These are phyloP conservation scores for Phaeosphaeria sp. DNA, from an alignment of 2,329 filamentous ascomycete species.

Conservation along the genomic window DNA sequence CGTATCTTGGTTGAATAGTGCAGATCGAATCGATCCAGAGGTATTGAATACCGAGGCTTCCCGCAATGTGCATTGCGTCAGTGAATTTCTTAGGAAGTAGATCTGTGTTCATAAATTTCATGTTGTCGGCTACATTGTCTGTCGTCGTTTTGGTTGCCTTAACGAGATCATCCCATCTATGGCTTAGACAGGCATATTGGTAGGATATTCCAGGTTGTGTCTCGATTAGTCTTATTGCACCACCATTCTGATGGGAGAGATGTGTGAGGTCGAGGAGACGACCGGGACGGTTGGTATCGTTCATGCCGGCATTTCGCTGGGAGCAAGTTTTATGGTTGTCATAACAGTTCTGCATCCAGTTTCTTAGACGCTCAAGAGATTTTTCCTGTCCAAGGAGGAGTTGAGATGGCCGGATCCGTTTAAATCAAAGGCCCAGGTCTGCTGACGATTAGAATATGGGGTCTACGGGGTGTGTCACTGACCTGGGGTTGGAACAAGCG, in stretches of 20 bases:
- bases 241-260: neutral
- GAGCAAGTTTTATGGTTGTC: neutral
- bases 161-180: neutral
- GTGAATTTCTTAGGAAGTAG: neutral
- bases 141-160: neutral
- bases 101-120: neutral
- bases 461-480: neutral
- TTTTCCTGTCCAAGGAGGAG: neutral
- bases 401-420: neutral
- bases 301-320: neutral
- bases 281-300: neutral
- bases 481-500: neutral
- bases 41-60: neutral
- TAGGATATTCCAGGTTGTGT: neutral
- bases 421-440: neutral
- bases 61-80: conserved; percentile 57
- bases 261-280: neutral
- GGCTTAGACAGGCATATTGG: neutral
- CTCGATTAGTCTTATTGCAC: neutral
- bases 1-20: neutral
- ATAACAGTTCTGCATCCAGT: neutral
- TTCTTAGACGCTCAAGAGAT: neutral
- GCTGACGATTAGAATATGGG: neutral
- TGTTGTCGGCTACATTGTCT: neutral
- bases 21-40: neutral